phyloP scores from a whole-genome alignment of 2,329 filamentous ascomycete genomes.

The Nemania sp. region DNA sequence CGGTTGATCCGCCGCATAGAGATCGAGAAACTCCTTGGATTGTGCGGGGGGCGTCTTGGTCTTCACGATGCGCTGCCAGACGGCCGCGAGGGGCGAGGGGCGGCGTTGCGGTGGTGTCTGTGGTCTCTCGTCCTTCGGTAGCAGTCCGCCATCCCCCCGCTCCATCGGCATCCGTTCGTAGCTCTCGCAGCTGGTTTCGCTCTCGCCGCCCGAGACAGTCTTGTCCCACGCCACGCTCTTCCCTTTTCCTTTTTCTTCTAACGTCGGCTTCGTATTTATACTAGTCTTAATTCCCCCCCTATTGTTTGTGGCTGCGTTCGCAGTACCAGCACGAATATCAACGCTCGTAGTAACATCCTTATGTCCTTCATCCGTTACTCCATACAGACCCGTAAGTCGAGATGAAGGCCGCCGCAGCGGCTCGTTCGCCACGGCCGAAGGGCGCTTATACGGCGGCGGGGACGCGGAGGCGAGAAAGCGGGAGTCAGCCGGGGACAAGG shows the following conservation, averaged over 20 bases:
- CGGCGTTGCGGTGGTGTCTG: neutral
- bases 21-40: conserved; percentile 44
- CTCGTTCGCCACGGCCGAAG: conserved; percentile 54
- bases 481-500: neutral
- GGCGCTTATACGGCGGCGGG: conserved; percentile 38
- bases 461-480: conserved; percentile 18
- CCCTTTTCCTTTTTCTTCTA: conserved; percentile 28
- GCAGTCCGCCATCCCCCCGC: neutral
- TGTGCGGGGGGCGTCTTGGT: conserved; percentile 44
- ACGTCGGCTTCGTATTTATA: neutral
- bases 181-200: conserved; percentile 14
- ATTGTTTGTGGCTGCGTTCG: neutral
- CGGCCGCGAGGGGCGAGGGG: conserved; percentile 15
- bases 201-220: conserved; percentile 24
- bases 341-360: neutral
- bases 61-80: conserved; percentile 6
- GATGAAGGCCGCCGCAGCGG: conserved; percentile 57
- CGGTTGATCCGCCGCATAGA: conserved; percentile 28
- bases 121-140: neutral
- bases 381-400: conserved; percentile 23
- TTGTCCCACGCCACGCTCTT: conserved; percentile 37
- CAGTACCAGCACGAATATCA: neutral
- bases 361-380: neutral
- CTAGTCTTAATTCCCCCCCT: too few species aligned
- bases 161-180: conserved; percentile 34